Evolutionary conservation across 2,329 filamentous ascomycete species (phyloP), one percentile per base, ranked within the genome.

Genomic region (Aspergillus uvarum): DNA sequence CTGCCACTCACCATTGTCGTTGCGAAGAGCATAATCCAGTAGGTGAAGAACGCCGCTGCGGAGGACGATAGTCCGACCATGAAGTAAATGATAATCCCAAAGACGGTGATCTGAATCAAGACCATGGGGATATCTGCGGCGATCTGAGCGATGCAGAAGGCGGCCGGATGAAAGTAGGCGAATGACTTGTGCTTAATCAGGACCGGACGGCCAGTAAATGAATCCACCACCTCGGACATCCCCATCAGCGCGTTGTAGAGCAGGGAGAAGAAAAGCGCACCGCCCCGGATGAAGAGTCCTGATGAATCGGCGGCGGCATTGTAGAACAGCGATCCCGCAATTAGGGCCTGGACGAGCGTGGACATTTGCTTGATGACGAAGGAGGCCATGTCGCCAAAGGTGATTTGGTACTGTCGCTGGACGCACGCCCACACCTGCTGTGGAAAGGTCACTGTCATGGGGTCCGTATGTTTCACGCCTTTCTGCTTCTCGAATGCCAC

Each of bases 271-370:
- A 89, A 90, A 5, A 87, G 74, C 0, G 86, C 81, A 49, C 87
- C 87, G 0, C 81, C 79, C 65, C 88, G 88, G 63, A 83, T 70
- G 70, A 89, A 89, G 0, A 89, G 73, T 2, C 87, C 87, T 1
- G 73, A 76, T 0, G 85, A 83, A 47, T 81, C 83, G n/a, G 74
- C 58, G 0, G 85, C 81, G 0, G 86, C 82, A 51, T 87, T 80
- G 73, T 89, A 90, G 74, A 90, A 90, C 3, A 89, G 79, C 0
- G 86, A 89, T 7, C 87, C 87, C 2, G 82, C 79, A 47, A 90
- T 83, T 2, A 90, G 73, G 0, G 87, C 86, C 66, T 87, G 83
- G 0, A 80, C 68, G 7, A 88, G 68, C 1, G 24, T 26, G 0
- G 83, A 86, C 0, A 82, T 72, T 65, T 89, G 85, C 69, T 87